Conservation (phyloP, 1,284 basidiomycete species). For the Ustilago esculenta region DNA sequence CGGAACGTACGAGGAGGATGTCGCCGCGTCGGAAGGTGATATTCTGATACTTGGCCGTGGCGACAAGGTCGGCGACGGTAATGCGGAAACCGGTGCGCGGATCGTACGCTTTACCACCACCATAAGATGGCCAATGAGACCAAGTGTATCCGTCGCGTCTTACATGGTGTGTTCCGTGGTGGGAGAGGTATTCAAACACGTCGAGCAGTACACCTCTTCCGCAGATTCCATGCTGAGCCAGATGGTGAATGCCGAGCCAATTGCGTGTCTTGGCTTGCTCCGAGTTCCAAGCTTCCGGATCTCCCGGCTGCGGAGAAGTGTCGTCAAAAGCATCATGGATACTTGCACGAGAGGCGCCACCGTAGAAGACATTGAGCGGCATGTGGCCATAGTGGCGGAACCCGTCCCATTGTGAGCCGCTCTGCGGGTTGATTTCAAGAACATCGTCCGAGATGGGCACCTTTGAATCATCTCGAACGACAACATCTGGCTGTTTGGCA, state of each 20-base stretch:
- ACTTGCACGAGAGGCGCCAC: slow-evolving; percentile 41
- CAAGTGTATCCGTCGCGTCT: slow-evolving; percentile 15
- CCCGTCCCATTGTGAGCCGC: slow-evolving; percentile 80
- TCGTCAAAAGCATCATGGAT: slow-evolving; percentile 44
- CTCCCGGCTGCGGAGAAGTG: slow-evolving; percentile 17
- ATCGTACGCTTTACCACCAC: slow-evolving; percentile 67
- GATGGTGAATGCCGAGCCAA: slow-evolving; percentile 48
- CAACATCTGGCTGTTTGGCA: slow-evolving; percentile 17
- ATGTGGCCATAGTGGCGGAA: slow-evolving; percentile 65
- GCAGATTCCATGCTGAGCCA: slow-evolving; percentile 77
- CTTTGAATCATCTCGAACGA: slow-evolving; percentile 20
- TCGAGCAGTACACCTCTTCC: slow-evolving; percentile 78
- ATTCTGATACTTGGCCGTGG: slow-evolving; percentile 74
- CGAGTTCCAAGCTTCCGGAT: slow-evolving; percentile 26
- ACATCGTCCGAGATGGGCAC: slow-evolving; percentile 58
- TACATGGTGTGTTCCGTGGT: slow-evolving; percentile 24
- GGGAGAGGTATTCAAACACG: slow-evolving; percentile 67
- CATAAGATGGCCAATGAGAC: slow-evolving; percentile 24
- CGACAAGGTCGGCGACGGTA: slow-evolving; percentile 73
- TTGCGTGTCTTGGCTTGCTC: slow-evolving; percentile 25
- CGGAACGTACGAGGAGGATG: slow-evolving; percentile 65
- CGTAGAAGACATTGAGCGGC: slow-evolving; percentile 55
- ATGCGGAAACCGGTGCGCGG: slow-evolving; percentile 75
- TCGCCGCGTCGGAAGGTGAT: slow-evolving; percentile 67
- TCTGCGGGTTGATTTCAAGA: slow-evolving; percentile 75